Percentiles rank a stretch among this genome's conserved stretches.
Conservation (phyloP, 1,139 yeast genomes). For the Hansenula lynferdii region DNA sequence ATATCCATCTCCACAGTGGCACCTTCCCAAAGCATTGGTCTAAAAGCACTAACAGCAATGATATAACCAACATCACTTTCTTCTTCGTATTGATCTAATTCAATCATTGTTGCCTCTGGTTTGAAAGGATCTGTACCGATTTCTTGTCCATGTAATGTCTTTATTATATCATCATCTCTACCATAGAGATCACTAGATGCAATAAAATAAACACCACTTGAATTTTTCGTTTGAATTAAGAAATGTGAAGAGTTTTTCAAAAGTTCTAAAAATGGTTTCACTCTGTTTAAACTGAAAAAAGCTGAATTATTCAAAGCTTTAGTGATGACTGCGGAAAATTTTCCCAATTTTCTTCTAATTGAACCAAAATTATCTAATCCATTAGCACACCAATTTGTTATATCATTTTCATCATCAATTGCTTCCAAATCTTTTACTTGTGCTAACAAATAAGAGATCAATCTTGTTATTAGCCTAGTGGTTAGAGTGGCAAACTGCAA, state of each 20-base stretch:
- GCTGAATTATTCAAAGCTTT: slow-evolving; percentile 74
- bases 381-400: slow-evolving; percentile 76
- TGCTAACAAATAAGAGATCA: slow-evolving; percentile 65
- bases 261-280: slow-evolving; percentile 49
- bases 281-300: slow-evolving; percentile 59
- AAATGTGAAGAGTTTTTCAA: slow-evolving; percentile 69
- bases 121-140: slow-evolving; percentile 30
- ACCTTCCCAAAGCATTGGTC: slow-evolving; percentile 93
- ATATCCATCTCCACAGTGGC: slow-evolving; percentile 56
- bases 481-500: slow-evolving; percentile 67
- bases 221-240: slow-evolving; percentile 68
- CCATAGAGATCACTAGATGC: slow-evolving; percentile 33
- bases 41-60: slow-evolving; percentile 71
- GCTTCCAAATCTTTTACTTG: slow-evolving; percentile 65
- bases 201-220: slow-evolving; percentile 50
- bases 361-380: slow-evolving; percentile 84
- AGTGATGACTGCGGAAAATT: slow-evolving; percentile 68
- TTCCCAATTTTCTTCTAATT: slow-evolving; percentile 74
- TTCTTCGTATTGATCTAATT: slow-evolving; percentile 24
- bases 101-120: slow-evolving; percentile 13
- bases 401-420: slow-evolving; percentile 47
- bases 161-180: slow-evolving; percentile 30
- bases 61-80: slow-evolving; percentile 55
- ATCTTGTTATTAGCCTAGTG: slow-evolving; percentile 60
- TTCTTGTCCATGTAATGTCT: slow-evolving; percentile 29